phyloP scores from a whole-genome alignment of 2,329 filamentous ascomycete genomes.

The Cordyceps sp. region DNA sequence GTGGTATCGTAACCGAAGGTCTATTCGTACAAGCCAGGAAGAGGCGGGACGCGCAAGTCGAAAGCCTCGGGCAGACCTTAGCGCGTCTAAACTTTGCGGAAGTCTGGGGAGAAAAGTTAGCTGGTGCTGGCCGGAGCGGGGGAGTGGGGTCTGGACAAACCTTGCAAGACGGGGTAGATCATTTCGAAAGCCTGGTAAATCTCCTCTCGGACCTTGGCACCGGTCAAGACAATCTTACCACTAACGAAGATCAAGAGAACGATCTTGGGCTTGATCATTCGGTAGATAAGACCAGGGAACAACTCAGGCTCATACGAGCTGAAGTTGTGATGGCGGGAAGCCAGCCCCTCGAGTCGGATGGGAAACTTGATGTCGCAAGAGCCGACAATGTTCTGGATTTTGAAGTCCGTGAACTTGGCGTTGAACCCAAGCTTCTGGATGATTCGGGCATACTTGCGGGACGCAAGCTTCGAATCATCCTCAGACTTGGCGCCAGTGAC shows the following conservation, averaged over 20 bases:
- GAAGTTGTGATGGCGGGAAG: constrained; percentile 97
- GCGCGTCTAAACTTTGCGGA: constrained; percentile 35
- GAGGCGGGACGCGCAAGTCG: constrained; percentile 6
- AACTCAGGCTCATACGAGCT: constrained; percentile 96
- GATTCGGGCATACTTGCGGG: constrained; percentile 94
- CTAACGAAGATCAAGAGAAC: constrained; percentile 95
- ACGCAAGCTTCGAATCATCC: constrained; percentile 93
- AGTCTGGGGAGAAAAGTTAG: constrained; percentile 22
- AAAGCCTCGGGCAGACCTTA: constrained; percentile 3
- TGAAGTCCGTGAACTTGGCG: constrained; percentile 98
- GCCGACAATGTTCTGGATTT: constrained; percentile 98
- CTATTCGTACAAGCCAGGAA: constrained; percentile 22
- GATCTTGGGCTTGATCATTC: constrained; percentile 99
- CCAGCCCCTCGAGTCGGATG: constrained; percentile 88
- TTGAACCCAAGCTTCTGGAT: constrained; percentile 99
- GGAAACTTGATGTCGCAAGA: constrained; percentile 99
- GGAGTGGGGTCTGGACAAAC: constrained; percentile 26
- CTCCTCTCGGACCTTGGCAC: constrained; percentile 94
- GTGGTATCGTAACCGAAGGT: constrained; percentile 29
- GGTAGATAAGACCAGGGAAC: constrained; percentile 98
- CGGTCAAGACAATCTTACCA: constrained; percentile 95
- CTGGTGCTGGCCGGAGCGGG: too few species aligned
- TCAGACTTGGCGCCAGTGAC: constrained; percentile 96
- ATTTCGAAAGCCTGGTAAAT: constrained; percentile 95
- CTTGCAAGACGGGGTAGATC: constrained; percentile 91